These are phyloP conservation scores for Coriolopsis trogii DNA, from an alignment of 1,284 basidiomycete species.

Conservation along the genomic window DNA sequence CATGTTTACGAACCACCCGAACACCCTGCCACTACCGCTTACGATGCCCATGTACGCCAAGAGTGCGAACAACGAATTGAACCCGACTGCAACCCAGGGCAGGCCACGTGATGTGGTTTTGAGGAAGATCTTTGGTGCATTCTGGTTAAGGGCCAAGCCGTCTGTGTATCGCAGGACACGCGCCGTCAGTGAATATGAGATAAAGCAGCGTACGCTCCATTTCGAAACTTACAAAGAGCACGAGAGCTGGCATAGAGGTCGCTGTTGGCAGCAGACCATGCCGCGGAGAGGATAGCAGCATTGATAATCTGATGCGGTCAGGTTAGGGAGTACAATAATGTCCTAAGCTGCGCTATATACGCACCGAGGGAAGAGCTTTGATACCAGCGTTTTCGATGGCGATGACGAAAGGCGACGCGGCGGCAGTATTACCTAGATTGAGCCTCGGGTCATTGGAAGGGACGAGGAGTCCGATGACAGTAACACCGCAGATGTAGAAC, in stretches of 20 bases:
- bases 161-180: too few relatives aligned
- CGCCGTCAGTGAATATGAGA: too few relatives aligned
- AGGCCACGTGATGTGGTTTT: slow-evolving; percentile 73
- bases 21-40: slow-evolving; percentile 52
- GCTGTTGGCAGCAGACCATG: slow-evolving; percentile 85
- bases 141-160: slow-evolving; percentile 76
- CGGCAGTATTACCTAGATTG: slow-evolving; percentile 55
- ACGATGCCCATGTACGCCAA: slow-evolving; percentile 75
- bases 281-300: slow-evolving; percentile 82
- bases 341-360: too few relatives aligned
- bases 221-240: too few relatives aligned
- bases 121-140: slow-evolving; percentile 78
- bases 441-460: slow-evolving; percentile 66
- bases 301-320: too few relatives aligned
- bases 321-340: too few relatives aligned
- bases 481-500: slow-evolving; percentile 65
- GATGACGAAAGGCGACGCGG: slow-evolving; percentile 85
- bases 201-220: too few relatives aligned
- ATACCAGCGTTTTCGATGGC: slow-evolving; percentile 78
- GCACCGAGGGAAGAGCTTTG: slow-evolving; percentile 79
- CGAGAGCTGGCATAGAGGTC: slow-evolving; percentile 85
- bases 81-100: slow-evolving; percentile 72
- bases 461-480: slow-evolving; percentile 78
- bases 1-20: slow-evolving; percentile 73
- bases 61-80: slow-evolving; percentile 70